Conservation (phyloP, 352 stramenopile species). For the Aphanomyces invadans region DNA sequence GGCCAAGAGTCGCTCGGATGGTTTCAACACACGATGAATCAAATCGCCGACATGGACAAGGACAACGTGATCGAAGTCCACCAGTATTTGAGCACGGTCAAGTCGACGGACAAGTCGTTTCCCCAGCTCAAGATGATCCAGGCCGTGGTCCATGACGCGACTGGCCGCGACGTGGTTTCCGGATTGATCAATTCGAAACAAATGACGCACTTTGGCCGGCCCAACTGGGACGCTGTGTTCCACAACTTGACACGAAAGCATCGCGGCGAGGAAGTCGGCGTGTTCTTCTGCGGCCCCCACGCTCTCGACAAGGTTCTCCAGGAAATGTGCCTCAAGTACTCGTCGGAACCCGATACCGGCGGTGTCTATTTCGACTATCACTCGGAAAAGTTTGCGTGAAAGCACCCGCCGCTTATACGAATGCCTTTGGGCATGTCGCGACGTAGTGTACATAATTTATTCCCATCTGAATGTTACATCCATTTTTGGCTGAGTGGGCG, state of each 20-base stretch:
- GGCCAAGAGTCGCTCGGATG: conserved; percentile 75
- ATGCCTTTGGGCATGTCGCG: too few relatives aligned
- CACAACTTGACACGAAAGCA: conserved; percentile 15
- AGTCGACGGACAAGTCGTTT: conserved; percentile 42
- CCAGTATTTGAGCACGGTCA: conserved; percentile 77
- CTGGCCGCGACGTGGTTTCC: conserved; percentile 70
- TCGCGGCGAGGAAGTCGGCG: conserved; percentile 50
- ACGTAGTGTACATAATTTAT: too few relatives aligned
- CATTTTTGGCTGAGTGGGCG: too few relatives aligned
- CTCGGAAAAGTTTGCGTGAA: conserved; percentile 47
- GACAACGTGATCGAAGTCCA: conserved; percentile 75
- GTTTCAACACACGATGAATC: conserved; percentile 82
- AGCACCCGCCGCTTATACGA: background rate
- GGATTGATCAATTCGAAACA: conserved; percentile 56
- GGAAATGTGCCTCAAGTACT: conserved; percentile 26
- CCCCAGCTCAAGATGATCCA: conserved; percentile 62
- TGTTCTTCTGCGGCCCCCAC: conserved; percentile 76
- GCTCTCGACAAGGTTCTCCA: conserved; percentile 48
- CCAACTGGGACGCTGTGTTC: conserved; percentile 49
- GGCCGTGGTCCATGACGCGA: conserved; percentile 58
- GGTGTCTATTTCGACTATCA: conserved; percentile 63
- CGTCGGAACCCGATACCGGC: conserved; percentile 21
- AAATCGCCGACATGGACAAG: conserved; percentile 61
- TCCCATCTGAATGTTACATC: too few relatives aligned
- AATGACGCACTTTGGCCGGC: conserved; percentile 63